Evolutionary conservation across 1,139 yeast genomes (phyloP).

Genomic region (Sugiyamaella novakii): DNA sequence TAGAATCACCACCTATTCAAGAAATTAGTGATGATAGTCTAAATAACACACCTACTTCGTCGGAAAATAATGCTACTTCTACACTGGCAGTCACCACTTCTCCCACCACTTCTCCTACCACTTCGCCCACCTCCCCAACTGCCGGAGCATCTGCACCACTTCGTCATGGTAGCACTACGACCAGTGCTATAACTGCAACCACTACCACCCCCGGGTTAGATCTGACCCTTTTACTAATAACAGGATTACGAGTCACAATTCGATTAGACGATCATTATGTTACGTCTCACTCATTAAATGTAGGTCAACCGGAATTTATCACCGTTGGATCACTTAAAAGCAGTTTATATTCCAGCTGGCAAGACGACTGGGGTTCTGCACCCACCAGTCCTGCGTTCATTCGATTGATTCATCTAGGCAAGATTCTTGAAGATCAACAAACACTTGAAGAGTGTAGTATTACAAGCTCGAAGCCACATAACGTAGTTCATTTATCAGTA

Average conservation of each 20-base stretch:
- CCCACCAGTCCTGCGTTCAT: slow-evolving; percentile 32
- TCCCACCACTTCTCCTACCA: neutral
- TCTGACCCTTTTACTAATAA: slow-evolving; percentile 33
- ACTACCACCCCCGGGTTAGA: slow-evolving; percentile 10
- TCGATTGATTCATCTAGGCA: slow-evolving; percentile 39
- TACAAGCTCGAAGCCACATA: slow-evolving; percentile 26
- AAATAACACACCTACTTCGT: too few relatives aligned
- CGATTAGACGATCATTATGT: slow-evolving; percentile 30
- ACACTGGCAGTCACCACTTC: neutral
- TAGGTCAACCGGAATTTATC: slow-evolving; percentile 27
- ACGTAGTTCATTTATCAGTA: slow-evolving; percentile 38
- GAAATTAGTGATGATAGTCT: too few relatives aligned
- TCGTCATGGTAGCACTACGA: neutral
- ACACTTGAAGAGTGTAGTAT: slow-evolving; percentile 33
- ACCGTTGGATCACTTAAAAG: slow-evolving; percentile 32
- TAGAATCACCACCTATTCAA: slow-evolving; percentile 3
- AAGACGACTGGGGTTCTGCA: slow-evolving; percentile 34
- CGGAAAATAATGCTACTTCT: neutral
- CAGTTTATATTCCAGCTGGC: slow-evolving; percentile 31
- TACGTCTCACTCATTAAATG: slow-evolving; percentile 27
- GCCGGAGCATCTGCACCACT: neutral
- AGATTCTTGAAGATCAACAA: slow-evolving; percentile 36
- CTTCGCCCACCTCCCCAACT: neutral
- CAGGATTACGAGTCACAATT: slow-evolving; percentile 33
- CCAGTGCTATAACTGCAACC: neutral